These are phyloP conservation scores for Maudiozyma barnettii DNA, from an alignment of 805 yeast genomes.

Conservation along the genomic window DNA sequence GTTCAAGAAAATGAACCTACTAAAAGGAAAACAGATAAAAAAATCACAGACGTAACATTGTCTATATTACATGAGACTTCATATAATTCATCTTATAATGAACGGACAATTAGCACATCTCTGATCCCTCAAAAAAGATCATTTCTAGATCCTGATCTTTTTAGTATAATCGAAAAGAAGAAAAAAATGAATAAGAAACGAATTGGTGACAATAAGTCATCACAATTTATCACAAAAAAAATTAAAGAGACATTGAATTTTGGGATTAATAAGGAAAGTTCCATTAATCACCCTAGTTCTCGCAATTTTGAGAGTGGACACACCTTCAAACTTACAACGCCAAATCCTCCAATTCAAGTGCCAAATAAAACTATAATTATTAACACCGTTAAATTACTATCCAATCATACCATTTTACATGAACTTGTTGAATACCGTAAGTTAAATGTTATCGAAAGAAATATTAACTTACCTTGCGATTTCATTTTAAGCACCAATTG, in stretches of 20 bases:
- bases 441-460: constrained; percentile 11
- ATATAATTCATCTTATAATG: no score
- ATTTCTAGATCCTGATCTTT: constrained; percentile 16
- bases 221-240: not conserved
- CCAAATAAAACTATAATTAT: constrained; percentile 3
- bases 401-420: constrained; percentile 8
- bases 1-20: not conserved
- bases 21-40: not conserved
- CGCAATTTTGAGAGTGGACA: no score
- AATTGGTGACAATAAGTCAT: no score
- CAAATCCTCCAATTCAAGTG: no score
- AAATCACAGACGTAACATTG: no score
- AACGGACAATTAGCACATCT: constrained; percentile 7
- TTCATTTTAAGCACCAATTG: constrained; percentile 13
- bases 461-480: constrained; percentile 9
- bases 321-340: no score
- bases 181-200: not conserved
- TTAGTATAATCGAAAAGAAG: constrained; percentile 7
- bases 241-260: not conserved
- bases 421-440: not conserved
- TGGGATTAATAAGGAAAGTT: not conserved
- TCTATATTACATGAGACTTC: no score
- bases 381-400: constrained; percentile 8
- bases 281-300: no score
- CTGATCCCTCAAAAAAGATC: constrained; percentile 17